phyloP scores from a whole-genome alignment of 331 rosid genomes.

The Malus hybrid region DNA sequence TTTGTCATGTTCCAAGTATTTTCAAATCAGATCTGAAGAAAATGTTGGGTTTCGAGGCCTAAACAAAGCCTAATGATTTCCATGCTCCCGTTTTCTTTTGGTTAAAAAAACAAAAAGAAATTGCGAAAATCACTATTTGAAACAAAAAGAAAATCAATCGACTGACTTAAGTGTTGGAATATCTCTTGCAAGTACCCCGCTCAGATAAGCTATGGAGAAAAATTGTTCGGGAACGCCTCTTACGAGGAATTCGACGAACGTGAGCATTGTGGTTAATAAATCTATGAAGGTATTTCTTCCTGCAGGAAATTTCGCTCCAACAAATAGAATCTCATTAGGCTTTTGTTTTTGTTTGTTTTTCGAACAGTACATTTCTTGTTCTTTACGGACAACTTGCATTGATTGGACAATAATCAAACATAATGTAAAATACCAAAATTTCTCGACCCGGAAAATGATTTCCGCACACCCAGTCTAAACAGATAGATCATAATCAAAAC shows the following conservation, averaged over 20 bases:
- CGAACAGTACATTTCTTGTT: neutral
- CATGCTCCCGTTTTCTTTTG: too few relatives aligned
- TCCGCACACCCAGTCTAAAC: neutral
- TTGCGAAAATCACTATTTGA: too few relatives aligned
- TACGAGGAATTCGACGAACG: too few relatives aligned
- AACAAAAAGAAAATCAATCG: neutral
- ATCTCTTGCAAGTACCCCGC: too few relatives aligned
- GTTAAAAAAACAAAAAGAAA: neutral
- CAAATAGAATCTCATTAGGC: slow-evolving; percentile 6
- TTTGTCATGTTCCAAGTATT: slow-evolving; percentile 10
- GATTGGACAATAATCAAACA: neutral
- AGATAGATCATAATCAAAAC: neutral
- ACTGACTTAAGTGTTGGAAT: too few relatives aligned
- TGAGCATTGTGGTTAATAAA: too few relatives aligned
- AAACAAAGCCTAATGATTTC: neutral
- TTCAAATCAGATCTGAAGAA: slow-evolving; percentile 6
- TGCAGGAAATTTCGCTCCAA: too few relatives aligned
- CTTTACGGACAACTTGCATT: neutral
- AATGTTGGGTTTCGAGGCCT: neutral
- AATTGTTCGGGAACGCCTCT: too few relatives aligned
- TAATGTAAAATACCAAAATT: neutral
- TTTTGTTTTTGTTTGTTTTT: neutral
- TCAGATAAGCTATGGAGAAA: too few relatives aligned
- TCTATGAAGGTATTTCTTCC: too few relatives aligned
- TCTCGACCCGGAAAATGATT: neutral